Base-by-base conservation (phyloP, 345 rosid genomes). In the Durio zibethinus region DNA sequence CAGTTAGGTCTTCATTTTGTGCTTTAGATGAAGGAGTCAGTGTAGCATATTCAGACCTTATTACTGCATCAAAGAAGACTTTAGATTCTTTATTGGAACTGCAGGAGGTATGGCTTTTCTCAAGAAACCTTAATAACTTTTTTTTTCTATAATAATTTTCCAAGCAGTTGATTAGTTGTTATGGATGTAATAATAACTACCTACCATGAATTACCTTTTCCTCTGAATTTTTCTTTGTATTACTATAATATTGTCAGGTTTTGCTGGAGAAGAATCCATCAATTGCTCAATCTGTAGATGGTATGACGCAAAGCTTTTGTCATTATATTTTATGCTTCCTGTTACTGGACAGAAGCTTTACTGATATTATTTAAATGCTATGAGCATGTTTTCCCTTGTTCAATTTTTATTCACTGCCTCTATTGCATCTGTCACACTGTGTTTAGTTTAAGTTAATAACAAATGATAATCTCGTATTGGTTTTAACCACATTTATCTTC, bases 261-360 rank as follows among this genome's bases (percentile, higher is more conserved):
- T 85, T 93, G 88, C 65, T 89, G 27, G 89, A 92, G 84, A 92
- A 90, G 76, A 95, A 95, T 84, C 92, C 92, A 45, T 83, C 90
- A 0, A 80, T 90, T 76, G 87, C 86, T 79, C 90, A 89, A 68
- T 82, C 90, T 77, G 69, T 72, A 59, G 83, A 86, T 85, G 97
- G 97, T 93, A 92, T 53, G 85, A 52, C n/a, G n/a, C n/a, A n/a
- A n/a, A n/a, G n/a, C n/a, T n/a, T n/a, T n/a, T n/a, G n/a, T n/a
- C n/a, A n/a, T n/a, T n/a, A n/a, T n/a, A n/a, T n/a, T n/a, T n/a
- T 36, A n/a, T 77, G 59, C 72, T 18, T 53, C 20, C 50, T 59
- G 52, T 65, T 53, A 33, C 27, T 61, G 54, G 18, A 5, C 21
- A 16, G 56, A 23, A 36, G 29, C 54, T 71, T 62, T 35, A 10